Evolutionary conservation across 2,329 filamentous ascomycete species (phyloP).

Genomic region (Stromatinia cepivora): DNA sequence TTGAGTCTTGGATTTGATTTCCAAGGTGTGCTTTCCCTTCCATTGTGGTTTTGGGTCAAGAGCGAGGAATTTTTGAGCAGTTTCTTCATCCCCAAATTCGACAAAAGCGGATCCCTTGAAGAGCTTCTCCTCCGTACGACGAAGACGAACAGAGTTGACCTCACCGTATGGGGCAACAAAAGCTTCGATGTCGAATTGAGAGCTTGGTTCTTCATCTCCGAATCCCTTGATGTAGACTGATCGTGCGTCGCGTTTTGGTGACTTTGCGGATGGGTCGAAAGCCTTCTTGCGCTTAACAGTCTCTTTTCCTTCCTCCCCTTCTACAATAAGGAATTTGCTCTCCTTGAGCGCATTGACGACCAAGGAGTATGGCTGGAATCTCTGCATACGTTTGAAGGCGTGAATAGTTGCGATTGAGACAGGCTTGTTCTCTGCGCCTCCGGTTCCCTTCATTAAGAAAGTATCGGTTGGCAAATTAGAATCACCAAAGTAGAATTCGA

Average conservation of each 20-base stretch:
- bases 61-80: slow-evolving; percentile 75
- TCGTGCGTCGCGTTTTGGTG: slow-evolving; percentile 64
- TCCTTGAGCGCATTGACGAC: slow-evolving; percentile 81
- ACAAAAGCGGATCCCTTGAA: slow-evolving; percentile 99
- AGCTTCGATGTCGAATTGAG: slow-evolving; percentile 90
- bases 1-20: slow-evolving; percentile 83
- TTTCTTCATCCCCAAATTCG: slow-evolving; percentile 80
- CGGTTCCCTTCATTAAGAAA: slow-evolving; percentile 77
- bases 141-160: slow-evolving; percentile 80
- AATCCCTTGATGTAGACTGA: slow-evolving; percentile 96
- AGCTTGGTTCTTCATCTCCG: slow-evolving; percentile 75
- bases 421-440: slow-evolving; percentile 77
- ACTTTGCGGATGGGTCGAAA: slow-evolving; percentile 52
- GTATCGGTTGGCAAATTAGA: slow-evolving; percentile 87
- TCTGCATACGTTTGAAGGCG: slow-evolving; percentile 93
- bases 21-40: slow-evolving; percentile 70
- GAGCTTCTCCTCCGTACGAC: slow-evolving; percentile 66
- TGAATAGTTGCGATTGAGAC: slow-evolving; percentile 76
- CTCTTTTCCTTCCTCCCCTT: slow-evolving; percentile 72
- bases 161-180: slow-evolving; percentile 84
- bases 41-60: slow-evolving; percentile 80
- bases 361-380: slow-evolving; percentile 84
- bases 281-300: slow-evolving; percentile 74
- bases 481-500: slow-evolving; percentile 95
- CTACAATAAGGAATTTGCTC: slow-evolving; percentile 70